Conservation (phyloP, 345 rosid species). For the Eucalyptus rudis region DNA sequence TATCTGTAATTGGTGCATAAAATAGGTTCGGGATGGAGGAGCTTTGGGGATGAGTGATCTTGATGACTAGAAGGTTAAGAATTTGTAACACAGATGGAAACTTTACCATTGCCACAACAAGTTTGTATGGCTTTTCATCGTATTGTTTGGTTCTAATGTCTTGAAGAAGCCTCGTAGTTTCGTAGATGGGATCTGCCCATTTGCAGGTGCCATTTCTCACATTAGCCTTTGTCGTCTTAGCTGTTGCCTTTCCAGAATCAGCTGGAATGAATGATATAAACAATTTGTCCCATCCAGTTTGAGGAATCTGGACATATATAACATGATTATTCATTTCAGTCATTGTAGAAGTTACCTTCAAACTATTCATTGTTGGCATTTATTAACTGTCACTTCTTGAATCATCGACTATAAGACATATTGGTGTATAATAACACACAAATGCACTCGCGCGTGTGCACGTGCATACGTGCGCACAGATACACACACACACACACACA, state of each 20-base stretch:
- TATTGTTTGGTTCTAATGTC: constrained; percentile 64
- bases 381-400: not conserved
- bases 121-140: constrained; percentile 77
- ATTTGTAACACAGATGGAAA: not conserved
- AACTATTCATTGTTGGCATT: not conserved
- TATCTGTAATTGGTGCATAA: not conserved
- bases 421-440: not conserved
- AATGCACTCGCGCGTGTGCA: not conserved
- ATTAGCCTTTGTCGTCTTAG: constrained; percentile 89
- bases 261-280: constrained; percentile 82
- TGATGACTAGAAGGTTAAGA: not conserved
- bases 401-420: not conserved
- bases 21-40: not conserved
- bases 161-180: constrained; percentile 90
- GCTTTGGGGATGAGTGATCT: not conserved
- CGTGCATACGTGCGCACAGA: not conserved
- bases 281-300: constrained; percentile 93
- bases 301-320: constrained; percentile 51
- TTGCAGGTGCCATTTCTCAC: constrained; percentile 96
- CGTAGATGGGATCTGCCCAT: constrained; percentile 99
- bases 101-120: constrained; percentile 81
- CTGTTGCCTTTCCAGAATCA: constrained; percentile 87
- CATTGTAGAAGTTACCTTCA: not conserved
- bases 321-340: not conserved
- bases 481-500: not conserved